Base-by-base conservation (phyloP, 768 basidiomycete species). In the Tulasnella sp. region DNA sequence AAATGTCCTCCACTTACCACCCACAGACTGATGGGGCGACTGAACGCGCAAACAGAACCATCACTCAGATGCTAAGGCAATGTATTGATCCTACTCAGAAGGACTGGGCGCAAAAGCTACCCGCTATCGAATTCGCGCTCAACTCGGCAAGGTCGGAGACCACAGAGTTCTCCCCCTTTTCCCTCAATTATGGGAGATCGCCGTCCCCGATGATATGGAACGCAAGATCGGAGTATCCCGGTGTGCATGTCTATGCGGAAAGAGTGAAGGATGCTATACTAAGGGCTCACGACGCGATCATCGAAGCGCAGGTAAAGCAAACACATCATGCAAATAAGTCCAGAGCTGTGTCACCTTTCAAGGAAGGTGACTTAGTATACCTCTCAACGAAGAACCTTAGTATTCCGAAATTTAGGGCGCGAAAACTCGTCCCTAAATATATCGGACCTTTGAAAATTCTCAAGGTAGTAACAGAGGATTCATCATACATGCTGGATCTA, bases 361-460 rank as follows among this genome's bases (percentile, higher is more conserved):
- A 24, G 23, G 38, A 23, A 13, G 42, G 42, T 15, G 60, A 61
- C 11, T 27, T 55, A 8, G 60, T 61, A 3, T 61, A 61, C 26
- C 43, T 77, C 7, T 72, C 73, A 0, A 75, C 72, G 0, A 60
- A 71, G 38, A 74, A 77, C 59, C 61, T 78, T 0, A 47, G 61
- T 1, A 27, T 75, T 8, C 74, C 70, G 2, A 72, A 70, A 29
- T 70, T 68, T 5, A 44, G 69, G 3, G 72, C 73, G 0, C 21
- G 63, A 3, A 77, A 76, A 49, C 63, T 77, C 0, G 23, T 68
- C 0, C 76, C 73, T 0, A 71, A 71, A 32, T 76, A 63, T 56
- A 66, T 77, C 11, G 74, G 77, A 4, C 77, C 75, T 0, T 77
- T 69, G 54, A 51, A 63, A 2, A 68, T 76, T 0, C 1, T 66